Percentiles rank a stretch among this genome's conserved stretches.
phyloP scores from a whole-genome alignment of 192 early-diverging fungal species.

The Backusella tuberculispora region DNA sequence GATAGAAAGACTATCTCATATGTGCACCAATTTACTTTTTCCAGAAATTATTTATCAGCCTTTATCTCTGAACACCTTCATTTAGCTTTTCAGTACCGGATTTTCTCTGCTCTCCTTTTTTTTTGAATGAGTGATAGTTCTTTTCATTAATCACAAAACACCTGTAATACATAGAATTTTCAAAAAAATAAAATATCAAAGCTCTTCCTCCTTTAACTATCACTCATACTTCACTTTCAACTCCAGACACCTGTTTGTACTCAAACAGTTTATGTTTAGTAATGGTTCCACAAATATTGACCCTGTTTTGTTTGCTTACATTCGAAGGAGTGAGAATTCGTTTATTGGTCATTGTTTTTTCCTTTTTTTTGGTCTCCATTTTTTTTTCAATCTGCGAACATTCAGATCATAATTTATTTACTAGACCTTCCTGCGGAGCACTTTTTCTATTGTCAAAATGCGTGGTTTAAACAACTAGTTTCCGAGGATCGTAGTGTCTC shows the following conservation, averaged over 20 bases:
- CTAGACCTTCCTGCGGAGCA: not conserved
- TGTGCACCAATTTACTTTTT: not conserved
- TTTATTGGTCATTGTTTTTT: not conserved
- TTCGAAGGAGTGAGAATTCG: not conserved
- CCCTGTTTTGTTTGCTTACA: not conserved
- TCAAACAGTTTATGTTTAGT: not conserved
- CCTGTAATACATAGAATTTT: not conserved
- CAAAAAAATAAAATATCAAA: not conserved
- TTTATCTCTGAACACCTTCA: not conserved
- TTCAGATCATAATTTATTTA: not conserved
- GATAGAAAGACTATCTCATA: not conserved
- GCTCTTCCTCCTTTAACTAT: too few species aligned
- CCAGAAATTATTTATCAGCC: not conserved
- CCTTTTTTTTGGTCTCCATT: not conserved
- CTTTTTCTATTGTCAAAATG: not conserved
- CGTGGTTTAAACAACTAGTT: slow-evolving; percentile 4
- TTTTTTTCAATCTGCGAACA: not conserved
- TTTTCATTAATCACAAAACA: too few species aligned
- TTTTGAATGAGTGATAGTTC: not conserved
- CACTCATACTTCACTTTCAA: not conserved
- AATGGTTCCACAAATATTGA: not conserved
- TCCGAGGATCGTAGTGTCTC: not conserved
- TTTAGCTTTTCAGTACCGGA: not conserved
- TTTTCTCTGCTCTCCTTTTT: not conserved
- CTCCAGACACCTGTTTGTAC: not conserved